phyloP scores from a whole-genome alignment of 2,329 filamentous ascomycete genomes.

The Fusarium multiceps region DNA sequence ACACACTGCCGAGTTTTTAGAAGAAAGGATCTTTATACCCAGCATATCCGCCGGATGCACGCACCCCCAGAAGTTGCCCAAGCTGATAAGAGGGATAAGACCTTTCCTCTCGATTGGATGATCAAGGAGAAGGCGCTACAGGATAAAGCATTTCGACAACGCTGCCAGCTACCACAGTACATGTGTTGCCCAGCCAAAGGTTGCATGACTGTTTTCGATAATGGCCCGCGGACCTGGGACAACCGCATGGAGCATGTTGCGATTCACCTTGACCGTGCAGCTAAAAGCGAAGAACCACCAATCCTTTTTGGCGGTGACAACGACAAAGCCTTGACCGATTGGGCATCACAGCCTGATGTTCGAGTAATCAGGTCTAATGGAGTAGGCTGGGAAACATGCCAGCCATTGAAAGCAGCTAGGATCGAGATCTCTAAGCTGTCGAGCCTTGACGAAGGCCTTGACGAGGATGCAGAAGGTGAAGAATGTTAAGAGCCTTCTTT shows the following conservation, averaged over 20 bases:
- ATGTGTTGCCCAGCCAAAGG: conserved; percentile 71
- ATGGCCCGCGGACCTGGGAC: conserved; percentile 77
- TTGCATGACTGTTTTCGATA: conserved; percentile 69
- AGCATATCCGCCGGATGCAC: conserved; percentile 91
- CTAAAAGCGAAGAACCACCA: conserved; percentile 38
- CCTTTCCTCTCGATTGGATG: conserved; percentile 57
- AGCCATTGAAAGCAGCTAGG: conserved; percentile 44
- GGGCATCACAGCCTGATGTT: conserved; percentile 54
- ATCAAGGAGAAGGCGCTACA: conserved; percentile 67
- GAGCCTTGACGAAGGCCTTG: conserved; percentile 10
- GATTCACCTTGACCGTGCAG: conserved; percentile 73
- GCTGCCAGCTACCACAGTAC: conserved; percentile 69
- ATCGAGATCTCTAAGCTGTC: conserved; percentile 21
- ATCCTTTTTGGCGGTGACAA: conserved; percentile 55
- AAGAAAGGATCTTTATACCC: conserved; percentile 90
- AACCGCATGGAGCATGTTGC: conserved; percentile 89
- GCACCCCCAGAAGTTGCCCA: conserved; percentile 53
- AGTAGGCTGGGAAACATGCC: conserved; percentile 51
- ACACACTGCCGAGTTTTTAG: conserved; percentile 79
- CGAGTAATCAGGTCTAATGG: conserved; percentile 49
- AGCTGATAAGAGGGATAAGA: conserved; percentile 54
- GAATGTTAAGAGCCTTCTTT: conserved; percentile 24
- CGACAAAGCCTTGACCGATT: conserved; percentile 55
- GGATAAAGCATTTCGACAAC: conserved; percentile 66
- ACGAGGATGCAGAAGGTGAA: conserved; percentile 49